phyloP scores from a whole-genome alignment of 2,329 filamentous ascomycete species.

The Pseudopithomyces maydicus region DNA sequence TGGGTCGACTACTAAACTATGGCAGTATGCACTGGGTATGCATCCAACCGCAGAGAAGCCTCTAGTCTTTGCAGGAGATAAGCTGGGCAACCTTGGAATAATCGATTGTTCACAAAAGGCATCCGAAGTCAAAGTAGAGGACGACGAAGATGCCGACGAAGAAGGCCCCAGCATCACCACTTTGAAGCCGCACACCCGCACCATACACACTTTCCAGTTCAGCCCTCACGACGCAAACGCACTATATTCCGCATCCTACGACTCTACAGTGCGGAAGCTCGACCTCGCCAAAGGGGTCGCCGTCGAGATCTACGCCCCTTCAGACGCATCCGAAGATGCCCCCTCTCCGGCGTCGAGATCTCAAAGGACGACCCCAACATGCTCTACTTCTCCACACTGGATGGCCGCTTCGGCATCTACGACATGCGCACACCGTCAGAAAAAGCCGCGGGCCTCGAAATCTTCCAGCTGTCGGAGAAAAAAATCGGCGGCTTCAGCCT shows the following conservation, averaged over 20 bases:
- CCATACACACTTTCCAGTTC: slow-evolving; percentile 84
- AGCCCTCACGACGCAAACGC: slow-evolving; percentile 73
- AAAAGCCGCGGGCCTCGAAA: slow-evolving; percentile 57
- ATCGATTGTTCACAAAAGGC: slow-evolving; percentile 82
- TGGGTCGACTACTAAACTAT: slow-evolving; percentile 20
- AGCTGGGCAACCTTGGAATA: slow-evolving; percentile 86
- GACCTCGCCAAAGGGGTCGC: slow-evolving; percentile 82
- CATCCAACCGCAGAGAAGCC: slow-evolving; percentile 87
- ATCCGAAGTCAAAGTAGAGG: slow-evolving; percentile 58
- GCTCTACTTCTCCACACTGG: slow-evolving; percentile 85
- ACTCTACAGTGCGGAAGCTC: slow-evolving; percentile 86
- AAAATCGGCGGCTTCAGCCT: slow-evolving; percentile 95
- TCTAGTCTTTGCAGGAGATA: slow-evolving; percentile 91
- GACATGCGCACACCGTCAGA: slow-evolving; percentile 69
- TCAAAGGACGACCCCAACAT: slow-evolving; percentile 70
- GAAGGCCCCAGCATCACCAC: slow-evolving; percentile 81
- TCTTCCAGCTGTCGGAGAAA: slow-evolving; percentile 81
- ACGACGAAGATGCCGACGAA: slow-evolving; percentile 67
- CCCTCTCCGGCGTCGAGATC: slow-evolving; percentile 85
- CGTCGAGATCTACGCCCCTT: slow-evolving; percentile 79
- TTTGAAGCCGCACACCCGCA: slow-evolving; percentile 87
- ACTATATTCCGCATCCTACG: slow-evolving; percentile 87
- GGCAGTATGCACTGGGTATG: slow-evolving; percentile 78
- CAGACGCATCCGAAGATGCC: slow-evolving; percentile 70
- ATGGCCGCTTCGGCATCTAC: slow-evolving; percentile 79